Evolutionary conservation across 2,329 filamentous ascomycete species (phyloP), one percentile per base, ranked within the genome.

Genomic region (Hansfordia pulvinata): DNA sequence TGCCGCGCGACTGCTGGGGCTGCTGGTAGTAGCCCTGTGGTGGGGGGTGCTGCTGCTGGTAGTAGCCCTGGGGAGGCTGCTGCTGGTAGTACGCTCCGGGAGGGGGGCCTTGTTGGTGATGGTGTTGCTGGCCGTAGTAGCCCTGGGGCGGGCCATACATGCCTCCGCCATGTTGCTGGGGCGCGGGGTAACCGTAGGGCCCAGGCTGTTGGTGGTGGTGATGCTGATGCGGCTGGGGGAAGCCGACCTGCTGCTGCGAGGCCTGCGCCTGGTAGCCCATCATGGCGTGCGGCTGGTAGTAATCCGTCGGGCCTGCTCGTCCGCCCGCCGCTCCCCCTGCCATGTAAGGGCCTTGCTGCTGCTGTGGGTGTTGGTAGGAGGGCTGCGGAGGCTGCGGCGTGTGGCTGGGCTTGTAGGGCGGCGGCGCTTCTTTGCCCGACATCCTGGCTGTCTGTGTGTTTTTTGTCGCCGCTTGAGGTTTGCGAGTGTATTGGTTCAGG

Each of bases 241-340:
- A 33, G 17, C 29, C 29, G 19, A 35, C 38, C 11, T 35, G 32
- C 29, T 38, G 38, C 17, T 33, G 35, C 5, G 32, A 34, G 18
- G 31, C 28, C 15, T 35, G 34, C 24, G 28, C 30, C 25, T 19
- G 23, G 39, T 63, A 62, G 10, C 50, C 54, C 56, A 58, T 60
- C 33, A 48, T 49, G 19, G 52, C 55, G 9, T 50, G 50, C 18
- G 47, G 48, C 34, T 56, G 52, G 37, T 60, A 58, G 38, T 56
- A 54, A 35, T 42, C 44, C 31, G 41, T 43, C 31, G 34, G 42
- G 21, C 16, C 9, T 30, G 43, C 43, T 11, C 30, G 28, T 29
- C 26, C 24, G 30, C 32, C 32, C n/a, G n/a, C n/a, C n/a, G n/a
- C n/a, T n/a, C n/a, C n/a, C n/a, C n/a, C n/a, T n/a, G n/a, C n/a